These are phyloP conservation scores for Chrysopogon serrulatus DNA, from an alignment of 176 grass and related monocot genomes.

Conservation along the genomic window DNA sequence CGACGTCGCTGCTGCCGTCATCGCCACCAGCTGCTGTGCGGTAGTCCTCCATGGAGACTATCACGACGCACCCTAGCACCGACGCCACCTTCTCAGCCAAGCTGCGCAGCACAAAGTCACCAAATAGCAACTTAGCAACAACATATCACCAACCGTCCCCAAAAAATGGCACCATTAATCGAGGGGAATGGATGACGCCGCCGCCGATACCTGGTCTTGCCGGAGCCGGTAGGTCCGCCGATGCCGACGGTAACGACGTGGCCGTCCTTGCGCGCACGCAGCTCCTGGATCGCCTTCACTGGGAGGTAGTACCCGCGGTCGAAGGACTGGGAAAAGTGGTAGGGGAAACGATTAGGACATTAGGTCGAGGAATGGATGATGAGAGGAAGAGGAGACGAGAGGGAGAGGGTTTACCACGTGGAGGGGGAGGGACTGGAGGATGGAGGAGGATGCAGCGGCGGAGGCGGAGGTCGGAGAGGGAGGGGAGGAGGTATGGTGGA, in stretches of 20 bases:
- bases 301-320: conserved; percentile 95
- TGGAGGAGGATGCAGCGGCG: conserved; percentile 56
- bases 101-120: conserved; percentile 24
- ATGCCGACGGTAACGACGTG: conserved; percentile 84
- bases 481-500: conserved; percentile 32
- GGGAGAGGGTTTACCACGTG: conserved; percentile 63
- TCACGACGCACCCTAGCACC: conserved; percentile 81
- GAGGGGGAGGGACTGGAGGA: conserved; percentile 93
- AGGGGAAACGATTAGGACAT: not conserved
- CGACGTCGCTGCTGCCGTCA: conserved; percentile 73
- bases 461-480: conserved; percentile 39
- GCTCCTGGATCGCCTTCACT: conserved; percentile 96
- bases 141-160: not conserved
- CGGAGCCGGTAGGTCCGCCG: conserved; percentile 88
- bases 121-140: not conserved
- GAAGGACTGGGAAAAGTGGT: conserved; percentile 56
- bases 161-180: not conserved
- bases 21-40: conserved; percentile 65
- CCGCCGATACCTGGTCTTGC: conserved; percentile 73
- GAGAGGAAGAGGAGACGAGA: not conserved
- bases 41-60: conserved; percentile 99
- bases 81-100: conserved; percentile 97
- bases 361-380: not conserved
- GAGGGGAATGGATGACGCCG: not conserved
- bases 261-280: conserved; percentile 92